A percentile compares a stretch with the other conserved stretches of the same genome.
These are phyloP conservation scores for Malassezia dermatis DNA, from an alignment of 1,284 basidiomycete species.

Conservation along the genomic window DNA sequence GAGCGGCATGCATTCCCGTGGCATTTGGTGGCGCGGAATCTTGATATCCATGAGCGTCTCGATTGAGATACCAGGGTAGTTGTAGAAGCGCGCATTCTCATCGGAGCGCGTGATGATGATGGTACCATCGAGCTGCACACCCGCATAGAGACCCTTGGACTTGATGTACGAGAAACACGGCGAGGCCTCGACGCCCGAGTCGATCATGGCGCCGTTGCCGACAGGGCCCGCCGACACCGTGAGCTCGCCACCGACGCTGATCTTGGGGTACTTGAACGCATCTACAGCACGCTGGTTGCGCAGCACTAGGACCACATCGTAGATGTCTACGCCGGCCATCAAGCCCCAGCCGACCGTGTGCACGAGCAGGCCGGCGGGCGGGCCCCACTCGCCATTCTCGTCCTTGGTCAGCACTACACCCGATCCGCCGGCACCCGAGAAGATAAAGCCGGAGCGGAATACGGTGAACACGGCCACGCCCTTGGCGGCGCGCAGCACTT, in stretches of 20 bases:
- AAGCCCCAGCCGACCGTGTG: conserved; percentile 44
- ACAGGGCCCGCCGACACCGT: conserved; percentile 43
- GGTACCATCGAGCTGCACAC: conserved; percentile 44
- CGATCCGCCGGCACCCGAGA: conserved; percentile 34
- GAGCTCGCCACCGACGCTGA: conserved; percentile 45
- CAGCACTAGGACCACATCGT: conserved; percentile 48
- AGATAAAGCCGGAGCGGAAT: conserved; percentile 33
- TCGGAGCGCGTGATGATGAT: conserved; percentile 38
- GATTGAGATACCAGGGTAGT: conserved; percentile 23
- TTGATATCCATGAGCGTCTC: conserved; percentile 27
- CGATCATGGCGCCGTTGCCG: conserved; percentile 46
- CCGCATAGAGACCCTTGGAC: conserved; percentile 46
- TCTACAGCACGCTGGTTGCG: conserved; percentile 39
- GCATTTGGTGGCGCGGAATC: conserved; percentile 19
- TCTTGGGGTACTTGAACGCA: conserved; percentile 35
- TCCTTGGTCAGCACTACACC: conserved; percentile 43
- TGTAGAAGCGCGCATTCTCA: conserved; percentile 37
- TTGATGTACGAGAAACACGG: conserved; percentile 47
- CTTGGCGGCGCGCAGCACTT: conserved; percentile 26
- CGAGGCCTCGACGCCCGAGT: conserved; percentile 31
- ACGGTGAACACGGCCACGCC: conserved; percentile 47
- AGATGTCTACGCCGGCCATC: conserved; percentile 46
- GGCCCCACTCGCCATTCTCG: conserved; percentile 42
- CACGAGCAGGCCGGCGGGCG: conserved; percentile 42
- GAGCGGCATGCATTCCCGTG: conserved; percentile 24